phyloP scores from a whole-genome alignment of 2,329 filamentous ascomycete genomes.

The Pseudofabraea citricarpa region DNA sequence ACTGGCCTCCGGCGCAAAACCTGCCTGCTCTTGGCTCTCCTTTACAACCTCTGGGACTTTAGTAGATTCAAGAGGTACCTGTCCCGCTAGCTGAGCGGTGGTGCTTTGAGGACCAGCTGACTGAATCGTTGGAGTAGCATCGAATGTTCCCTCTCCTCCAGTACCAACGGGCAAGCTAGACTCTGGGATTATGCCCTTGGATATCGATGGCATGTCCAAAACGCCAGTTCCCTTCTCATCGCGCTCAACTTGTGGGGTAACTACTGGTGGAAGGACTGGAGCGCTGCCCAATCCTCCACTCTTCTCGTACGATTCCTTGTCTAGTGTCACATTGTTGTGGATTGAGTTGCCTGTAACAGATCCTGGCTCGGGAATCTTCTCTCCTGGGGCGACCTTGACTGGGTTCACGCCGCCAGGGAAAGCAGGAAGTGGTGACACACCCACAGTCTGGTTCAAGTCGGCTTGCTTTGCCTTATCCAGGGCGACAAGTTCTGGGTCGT shows the following conservation, averaged over 20 bases:
- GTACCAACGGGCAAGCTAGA: constrained; percentile 67
- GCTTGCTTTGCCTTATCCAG: constrained; percentile 24
- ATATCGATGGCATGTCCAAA: constrained; percentile 49
- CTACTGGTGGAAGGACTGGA: constrained; percentile 30
- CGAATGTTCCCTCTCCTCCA: constrained; percentile 39
- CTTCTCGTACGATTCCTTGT: constrained; percentile 84
- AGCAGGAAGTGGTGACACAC: constrained; percentile 58
- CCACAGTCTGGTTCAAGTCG: constrained; percentile 41
- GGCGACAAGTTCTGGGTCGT: constrained; percentile 77
- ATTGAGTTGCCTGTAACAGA: constrained; percentile 62
- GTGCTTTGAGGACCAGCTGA: constrained; percentile 43
- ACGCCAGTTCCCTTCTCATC: constrained; percentile 29
- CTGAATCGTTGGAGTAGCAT: constrained; percentile 42
- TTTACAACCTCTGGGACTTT: constrained; percentile 61
- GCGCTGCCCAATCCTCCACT: constrained; percentile 51
- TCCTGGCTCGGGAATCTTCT: constrained; percentile 68
- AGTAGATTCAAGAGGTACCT: constrained; percentile 35
- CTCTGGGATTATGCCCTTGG: constrained; percentile 70
- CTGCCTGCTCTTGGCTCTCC: constrained; percentile 66
- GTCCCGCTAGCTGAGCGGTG: constrained; percentile 36
- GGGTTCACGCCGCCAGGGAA: constrained; percentile 69
- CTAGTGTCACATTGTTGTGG: constrained; percentile 68
- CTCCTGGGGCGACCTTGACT: constrained; percentile 71
- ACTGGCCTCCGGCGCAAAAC: constrained; percentile 62
- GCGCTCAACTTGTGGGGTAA: constrained; percentile 34